Conservation (phyloP, 805 yeast species). For the Yarrowia porcina region DNA sequence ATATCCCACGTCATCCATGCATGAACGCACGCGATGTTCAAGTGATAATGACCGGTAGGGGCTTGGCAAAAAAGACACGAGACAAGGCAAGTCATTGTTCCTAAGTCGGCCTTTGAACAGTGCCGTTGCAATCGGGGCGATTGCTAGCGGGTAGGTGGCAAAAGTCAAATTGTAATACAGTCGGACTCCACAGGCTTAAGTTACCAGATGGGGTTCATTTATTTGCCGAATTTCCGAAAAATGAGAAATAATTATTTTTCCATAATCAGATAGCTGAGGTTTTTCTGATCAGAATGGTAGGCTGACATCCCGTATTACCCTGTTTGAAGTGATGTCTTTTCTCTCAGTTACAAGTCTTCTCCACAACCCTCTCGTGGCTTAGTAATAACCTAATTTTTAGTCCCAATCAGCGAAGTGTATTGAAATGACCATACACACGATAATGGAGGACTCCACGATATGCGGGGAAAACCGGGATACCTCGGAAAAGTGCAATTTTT, state of each 20-base stretch:
- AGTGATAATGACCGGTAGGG: too few species aligned
- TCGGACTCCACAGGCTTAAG: not conserved
- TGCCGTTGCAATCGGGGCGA: not conserved
- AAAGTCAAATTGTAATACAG: not conserved
- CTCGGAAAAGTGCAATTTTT: not conserved
- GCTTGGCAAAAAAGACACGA: too few species aligned
- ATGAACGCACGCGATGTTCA: not conserved
- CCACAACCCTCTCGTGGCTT: too few species aligned
- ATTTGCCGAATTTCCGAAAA: not conserved
- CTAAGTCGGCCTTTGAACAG: not conserved
- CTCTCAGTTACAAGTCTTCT: too few species aligned
- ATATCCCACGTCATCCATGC: not conserved
- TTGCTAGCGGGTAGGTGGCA: not conserved
- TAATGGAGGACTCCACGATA: not conserved
- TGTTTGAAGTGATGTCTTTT: too few species aligned
- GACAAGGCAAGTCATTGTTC: not conserved
- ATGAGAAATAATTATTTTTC: not conserved
- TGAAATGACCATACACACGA: conserved; percentile 4
- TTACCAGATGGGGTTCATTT: not conserved
- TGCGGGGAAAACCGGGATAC: conserved; percentile 23
- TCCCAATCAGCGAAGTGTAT: conserved; percentile 10
- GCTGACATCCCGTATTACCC: too few species aligned
- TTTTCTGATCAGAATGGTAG: not conserved
- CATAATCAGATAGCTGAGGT: not conserved
- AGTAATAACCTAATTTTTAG: not conserved